Evolutionary conservation across 305 asterid genomes (phyloP).

Genomic region (Solanum hybrid): DNA sequence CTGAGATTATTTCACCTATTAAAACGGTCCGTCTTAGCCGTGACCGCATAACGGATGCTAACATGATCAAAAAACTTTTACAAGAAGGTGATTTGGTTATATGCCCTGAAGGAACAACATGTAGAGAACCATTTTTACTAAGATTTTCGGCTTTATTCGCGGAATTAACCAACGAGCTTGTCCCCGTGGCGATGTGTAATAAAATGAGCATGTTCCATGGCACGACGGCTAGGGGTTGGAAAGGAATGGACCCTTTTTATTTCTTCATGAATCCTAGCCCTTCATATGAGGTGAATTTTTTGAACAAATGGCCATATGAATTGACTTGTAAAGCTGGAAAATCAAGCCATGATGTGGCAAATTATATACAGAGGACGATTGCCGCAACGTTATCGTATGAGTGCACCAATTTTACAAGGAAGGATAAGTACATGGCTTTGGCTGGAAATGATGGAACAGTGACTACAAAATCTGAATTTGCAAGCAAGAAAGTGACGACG

Average conservation of each 20-base stretch:
- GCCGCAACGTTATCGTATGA: slow-evolving; percentile 50
- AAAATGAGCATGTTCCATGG: slow-evolving; percentile 71
- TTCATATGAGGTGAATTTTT: slow-evolving; percentile 52
- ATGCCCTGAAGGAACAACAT: slow-evolving; percentile 80
- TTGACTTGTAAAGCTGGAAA: slow-evolving; percentile 49
- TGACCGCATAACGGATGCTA: slow-evolving; percentile 44
- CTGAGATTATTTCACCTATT: slow-evolving; percentile 50
- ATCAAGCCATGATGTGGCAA: slow-evolving; percentile 65
- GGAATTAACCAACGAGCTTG: slow-evolving; percentile 57
- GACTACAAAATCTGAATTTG: slow-evolving; percentile 16
- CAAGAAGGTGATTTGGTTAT: slow-evolving; percentile 57
- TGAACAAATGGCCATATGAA: slow-evolving; percentile 46
- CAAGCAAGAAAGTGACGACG: slow-evolving; percentile 18
- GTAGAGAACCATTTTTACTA: slow-evolving; percentile 64
- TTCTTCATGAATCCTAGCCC: slow-evolving; percentile 86
- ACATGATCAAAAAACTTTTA: slow-evolving; percentile 46
- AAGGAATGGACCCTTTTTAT: slow-evolving; percentile 68
- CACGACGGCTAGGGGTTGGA: slow-evolving; percentile 81
- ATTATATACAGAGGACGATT: slow-evolving; percentile 52
- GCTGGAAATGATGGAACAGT: slow-evolving; percentile 69
- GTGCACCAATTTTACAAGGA: slow-evolving; percentile 63
- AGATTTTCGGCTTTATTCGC: slow-evolving; percentile 69
- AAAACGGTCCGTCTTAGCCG: slow-evolving; percentile 45
- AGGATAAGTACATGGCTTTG: slow-evolving; percentile 61
- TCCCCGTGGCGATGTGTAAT: slow-evolving; percentile 62